Percentiles rank a stretch among this genome's conserved stretches.
phyloP scores from a whole-genome alignment of 2,329 filamentous ascomycete genomes.

The Epichloe glyceriae region DNA sequence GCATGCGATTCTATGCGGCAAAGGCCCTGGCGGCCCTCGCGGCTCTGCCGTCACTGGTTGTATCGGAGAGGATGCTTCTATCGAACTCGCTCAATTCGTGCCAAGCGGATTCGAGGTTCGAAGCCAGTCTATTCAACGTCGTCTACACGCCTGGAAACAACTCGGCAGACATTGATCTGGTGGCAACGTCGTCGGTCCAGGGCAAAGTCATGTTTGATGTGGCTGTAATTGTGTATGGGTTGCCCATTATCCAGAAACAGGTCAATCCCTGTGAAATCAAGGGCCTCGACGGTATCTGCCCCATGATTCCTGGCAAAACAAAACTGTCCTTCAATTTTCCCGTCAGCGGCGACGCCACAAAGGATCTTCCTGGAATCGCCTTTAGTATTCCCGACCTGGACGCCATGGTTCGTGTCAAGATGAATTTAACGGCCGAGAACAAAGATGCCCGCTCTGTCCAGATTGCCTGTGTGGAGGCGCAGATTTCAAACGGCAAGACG shows the following conservation, averaged over 20 bases:
- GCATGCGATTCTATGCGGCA: slow-evolving; percentile 3
- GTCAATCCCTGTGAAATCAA: slow-evolving; percentile 60
- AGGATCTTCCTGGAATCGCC: slow-evolving; percentile 63
- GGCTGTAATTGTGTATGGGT: slow-evolving; percentile 34
- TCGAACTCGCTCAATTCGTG: slow-evolving; percentile 67
- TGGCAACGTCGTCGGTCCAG: slow-evolving; percentile 62
- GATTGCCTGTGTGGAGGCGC: slow-evolving; percentile 75
- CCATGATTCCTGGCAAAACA: slow-evolving; percentile 76
- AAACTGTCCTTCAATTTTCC: slow-evolving; percentile 56
- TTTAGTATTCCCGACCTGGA: slow-evolving; percentile 86
- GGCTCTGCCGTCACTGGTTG: slow-evolving; percentile 4
- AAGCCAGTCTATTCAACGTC: slow-evolving; percentile 73
- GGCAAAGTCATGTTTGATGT: slow-evolving; percentile 53
- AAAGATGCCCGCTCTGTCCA: slow-evolving; percentile 22
- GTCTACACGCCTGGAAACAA: slow-evolving; percentile 58
- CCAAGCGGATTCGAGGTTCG: slow-evolving; percentile 66
- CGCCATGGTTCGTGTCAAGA: slow-evolving; percentile 65
- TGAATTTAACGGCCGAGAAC: slow-evolving; percentile 52
- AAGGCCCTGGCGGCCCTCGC: slow-evolving; percentile 1
- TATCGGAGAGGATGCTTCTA: slow-evolving; percentile 4
- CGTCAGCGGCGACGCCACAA: slow-evolving; percentile 41
- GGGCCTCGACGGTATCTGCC: slow-evolving; percentile 61
- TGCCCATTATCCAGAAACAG: slow-evolving; percentile 46
- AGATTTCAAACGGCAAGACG: slow-evolving; percentile 80
- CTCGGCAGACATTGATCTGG: slow-evolving; percentile 55